Evolutionary conservation across 1,139 yeast species (phyloP), one percentile per base, ranked within the genome.

Genomic region (Yamadazyma jaroonii): DNA sequence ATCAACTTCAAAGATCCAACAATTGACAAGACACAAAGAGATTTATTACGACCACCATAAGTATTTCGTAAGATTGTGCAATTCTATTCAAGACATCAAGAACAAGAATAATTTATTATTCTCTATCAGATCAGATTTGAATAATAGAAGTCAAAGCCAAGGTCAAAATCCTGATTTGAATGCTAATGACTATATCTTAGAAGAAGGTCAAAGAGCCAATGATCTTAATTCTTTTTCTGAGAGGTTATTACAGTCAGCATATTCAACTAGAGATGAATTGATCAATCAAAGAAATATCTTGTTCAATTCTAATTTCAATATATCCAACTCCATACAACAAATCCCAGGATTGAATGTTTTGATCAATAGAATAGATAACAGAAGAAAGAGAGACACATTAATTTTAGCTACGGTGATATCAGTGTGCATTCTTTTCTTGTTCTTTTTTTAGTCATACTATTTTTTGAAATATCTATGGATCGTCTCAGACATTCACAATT

Each of bases 231-330:
- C 74, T 32, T 68, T 89, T 44, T 87, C 96, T 6, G 97, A 92
- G 54, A 65, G 85, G 35, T 67, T 92, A 40, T 70, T 92, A 28
- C 77, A 79, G 20, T 94, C 85, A 56, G 98, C 97, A 0, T 84
- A 80, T 61, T 85, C 84, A 48, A 89, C 98, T 0, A 70, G 97
- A 44, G 97, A 92, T 45, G 95, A 86, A 54, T 74, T 92, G 39
- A 52, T 75, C 38, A 71, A 81, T 36, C 98, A 92, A 62, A 71
- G 95, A 40, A 74, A 74, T 31, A 61, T 76, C 10, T 65, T 92
- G 37, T 69, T 72, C 36, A 77, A 70, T 45, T 85, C 95, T 10
- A 88, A 83, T 45, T 72, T 77, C 44, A 71, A 79, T 42, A 67
- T 90, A 44, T 67, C 80, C 45, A 74, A 74, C 31, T 71, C 85